Conservation (phyloP, 2,329 filamentous ascomycete genomes). For the Fusarium sp. region DNA sequence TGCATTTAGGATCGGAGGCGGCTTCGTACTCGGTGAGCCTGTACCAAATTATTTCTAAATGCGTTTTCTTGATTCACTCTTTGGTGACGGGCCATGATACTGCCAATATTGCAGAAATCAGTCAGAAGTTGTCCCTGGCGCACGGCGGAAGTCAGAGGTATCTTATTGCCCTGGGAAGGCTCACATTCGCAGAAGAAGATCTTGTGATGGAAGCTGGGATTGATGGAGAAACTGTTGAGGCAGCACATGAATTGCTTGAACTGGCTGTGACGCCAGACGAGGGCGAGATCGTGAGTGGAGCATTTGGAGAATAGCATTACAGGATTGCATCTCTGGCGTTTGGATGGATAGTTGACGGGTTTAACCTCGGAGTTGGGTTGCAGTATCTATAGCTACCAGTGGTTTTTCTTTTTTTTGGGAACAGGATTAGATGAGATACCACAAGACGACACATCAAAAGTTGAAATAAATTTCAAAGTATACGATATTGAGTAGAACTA, state of each 20-base stretch:
- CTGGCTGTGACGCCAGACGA: slow-evolving; percentile 81
- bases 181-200: slow-evolving; percentile 87
- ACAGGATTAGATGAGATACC: slow-evolving; percentile 25
- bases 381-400: not conserved
- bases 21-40: slow-evolving; percentile 47
- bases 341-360: slow-evolving; percentile 10
- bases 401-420: slow-evolving; percentile 20
- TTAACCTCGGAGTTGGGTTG: slow-evolving; percentile 1
- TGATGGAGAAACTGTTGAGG: slow-evolving; percentile 80
- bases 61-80: slow-evolving; percentile 62
- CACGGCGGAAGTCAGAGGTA: slow-evolving; percentile 84
- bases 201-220: slow-evolving; percentile 81
- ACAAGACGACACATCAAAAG: not conserved
- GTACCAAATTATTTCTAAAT: slow-evolving; percentile 60
- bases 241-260: slow-evolving; percentile 85
- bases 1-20: slow-evolving; percentile 18
- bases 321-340: slow-evolving; percentile 21
- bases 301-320: slow-evolving; percentile 52
- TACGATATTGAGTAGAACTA: not conserved
- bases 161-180: slow-evolving; percentile 79
- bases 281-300: slow-evolving; percentile 58
- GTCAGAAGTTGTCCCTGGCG: slow-evolving; percentile 75
- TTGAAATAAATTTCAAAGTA: not conserved
- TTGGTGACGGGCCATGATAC: slow-evolving; percentile 62
- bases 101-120: slow-evolving; percentile 66